These are phyloP conservation scores for Cyathus striatus DNA, from an alignment of 768 basidiomycete species.

Conservation along the genomic window DNA sequence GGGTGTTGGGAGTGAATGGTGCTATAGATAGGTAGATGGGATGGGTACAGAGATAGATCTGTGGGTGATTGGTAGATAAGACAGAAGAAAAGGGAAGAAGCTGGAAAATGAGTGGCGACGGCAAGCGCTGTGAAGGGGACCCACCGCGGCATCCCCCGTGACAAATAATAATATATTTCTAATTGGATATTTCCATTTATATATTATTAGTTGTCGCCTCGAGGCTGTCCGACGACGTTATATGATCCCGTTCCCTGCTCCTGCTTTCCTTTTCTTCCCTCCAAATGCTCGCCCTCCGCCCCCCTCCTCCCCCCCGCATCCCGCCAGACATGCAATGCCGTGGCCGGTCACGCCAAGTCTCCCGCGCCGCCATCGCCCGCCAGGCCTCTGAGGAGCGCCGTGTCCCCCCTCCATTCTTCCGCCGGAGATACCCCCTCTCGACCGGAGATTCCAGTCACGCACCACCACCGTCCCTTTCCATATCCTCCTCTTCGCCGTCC, in stretches of 20 bases:
- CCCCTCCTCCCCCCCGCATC: slow-evolving; percentile 9
- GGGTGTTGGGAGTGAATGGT: neutral
- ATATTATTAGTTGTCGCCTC: no score
- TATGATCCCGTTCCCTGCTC: slow-evolving; percentile 4
- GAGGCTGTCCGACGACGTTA: slow-evolving; percentile 10
- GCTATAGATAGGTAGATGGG: neutral
- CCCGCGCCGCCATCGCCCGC: slow-evolving; percentile 36
- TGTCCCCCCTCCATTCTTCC: neutral
- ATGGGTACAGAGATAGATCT: no score
- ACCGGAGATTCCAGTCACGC: no score
- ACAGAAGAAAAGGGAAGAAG: neutral
- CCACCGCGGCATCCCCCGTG: no score
- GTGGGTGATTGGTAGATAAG: slow-evolving; percentile 15
- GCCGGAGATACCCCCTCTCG: neutral
- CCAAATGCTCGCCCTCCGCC: slow-evolving; percentile 6
- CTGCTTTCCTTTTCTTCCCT: slow-evolving; percentile 4
- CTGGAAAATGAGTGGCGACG: neutral
- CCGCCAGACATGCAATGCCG: slow-evolving; percentile 8
- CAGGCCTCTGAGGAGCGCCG: slow-evolving; percentile 37
- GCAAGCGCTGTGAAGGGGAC: no score
- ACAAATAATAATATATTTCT: no score
- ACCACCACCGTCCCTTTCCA: neutral
- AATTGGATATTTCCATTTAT: no score
- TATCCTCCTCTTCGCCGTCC: neutral
- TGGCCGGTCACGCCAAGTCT: slow-evolving; percentile 28